Base-by-base conservation (phyloP, 2,329 filamentous ascomycete genomes). In the Zymoseptoria crescenta region DNA sequence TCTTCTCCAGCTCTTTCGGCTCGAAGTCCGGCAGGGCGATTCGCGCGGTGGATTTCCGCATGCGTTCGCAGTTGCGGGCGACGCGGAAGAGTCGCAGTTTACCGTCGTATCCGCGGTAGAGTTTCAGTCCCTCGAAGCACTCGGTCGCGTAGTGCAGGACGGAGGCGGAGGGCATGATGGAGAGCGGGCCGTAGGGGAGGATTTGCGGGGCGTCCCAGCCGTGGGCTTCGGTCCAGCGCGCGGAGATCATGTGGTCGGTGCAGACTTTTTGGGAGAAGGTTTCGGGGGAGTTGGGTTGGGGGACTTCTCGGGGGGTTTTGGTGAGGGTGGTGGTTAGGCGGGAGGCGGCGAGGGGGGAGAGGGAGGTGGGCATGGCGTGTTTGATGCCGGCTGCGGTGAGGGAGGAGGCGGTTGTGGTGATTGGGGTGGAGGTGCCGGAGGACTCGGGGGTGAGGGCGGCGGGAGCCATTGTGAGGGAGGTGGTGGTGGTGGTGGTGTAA, bases 221-320 rank as follows among this genome's bases (percentile, higher is more conserved):
- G 20, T 75, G 71, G 50, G 77, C 72, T 21, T 74, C 75, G 35
- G 80, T 84, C 90, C 91, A 95, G 56, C 78, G 76, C 20, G 80
- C 87, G 55, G 85, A 87, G 68, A 94, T 80, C 91, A 96, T 96
- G 80, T 96, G 92, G 79, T 96, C 91, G 63, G 89, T 91, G 79
- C 80, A 83, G 60, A 74, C 72, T 62, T 74, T 75, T 71, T 49
- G 71, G 68, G 52, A 69, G 63, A 65, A 60, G 16, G 73, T 70
- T 62, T 78, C 76, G 27, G 73, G 65, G 49, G 73, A 74, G 60
- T 74, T 71, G 48, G 73, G 68, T 16, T 64, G 70, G 41, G 78
- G 79, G 2, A 78, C 75, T 27, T 74, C 27, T 58, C 76, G 75
- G 3, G 77, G 77, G 4, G 69, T 57, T 2, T 67, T 70, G 59